Conservation (phyloP, 163 green algal species). For the Chloromonas sp. region DNA sequence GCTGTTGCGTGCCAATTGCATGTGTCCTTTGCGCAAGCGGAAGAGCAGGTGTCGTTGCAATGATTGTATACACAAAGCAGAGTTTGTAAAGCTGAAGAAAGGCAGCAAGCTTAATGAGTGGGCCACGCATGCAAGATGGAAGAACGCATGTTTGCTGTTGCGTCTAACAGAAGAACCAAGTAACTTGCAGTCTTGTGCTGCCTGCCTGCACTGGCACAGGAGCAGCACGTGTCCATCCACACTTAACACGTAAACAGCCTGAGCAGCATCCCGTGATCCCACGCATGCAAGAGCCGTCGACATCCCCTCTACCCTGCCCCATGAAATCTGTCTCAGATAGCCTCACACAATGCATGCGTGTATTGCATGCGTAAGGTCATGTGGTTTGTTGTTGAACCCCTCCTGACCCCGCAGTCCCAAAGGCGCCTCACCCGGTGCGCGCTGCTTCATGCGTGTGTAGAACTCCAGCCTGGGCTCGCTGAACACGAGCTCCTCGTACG, state of each 20-base stretch:
- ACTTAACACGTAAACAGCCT: background rate
- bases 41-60: background rate
- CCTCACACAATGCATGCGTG: background rate
- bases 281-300: background rate
- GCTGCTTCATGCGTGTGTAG: conserved; percentile 28
- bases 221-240: background rate
- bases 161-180: too few relatives aligned
- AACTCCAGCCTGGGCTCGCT: conserved; percentile 75
- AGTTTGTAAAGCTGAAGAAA: background rate
- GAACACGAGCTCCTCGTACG: conserved; percentile 92
- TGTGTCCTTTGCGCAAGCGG: background rate
- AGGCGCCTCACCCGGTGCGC: background rate
- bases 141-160: too few relatives aligned
- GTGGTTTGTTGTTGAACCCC: background rate
- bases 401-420: background rate
- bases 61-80: background rate
- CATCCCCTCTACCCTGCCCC: background rate
- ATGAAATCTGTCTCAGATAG: background rate
- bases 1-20: background rate
- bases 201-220: too few relatives aligned
- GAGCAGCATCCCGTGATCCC: background rate
- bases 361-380: background rate
- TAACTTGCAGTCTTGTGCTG: too few relatives aligned
- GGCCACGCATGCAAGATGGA: too few relatives aligned
- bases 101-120: too few relatives aligned